Base-by-base conservation (phyloP, 352 stramenopile genomes). In the Phytophthora meadii region DNA sequence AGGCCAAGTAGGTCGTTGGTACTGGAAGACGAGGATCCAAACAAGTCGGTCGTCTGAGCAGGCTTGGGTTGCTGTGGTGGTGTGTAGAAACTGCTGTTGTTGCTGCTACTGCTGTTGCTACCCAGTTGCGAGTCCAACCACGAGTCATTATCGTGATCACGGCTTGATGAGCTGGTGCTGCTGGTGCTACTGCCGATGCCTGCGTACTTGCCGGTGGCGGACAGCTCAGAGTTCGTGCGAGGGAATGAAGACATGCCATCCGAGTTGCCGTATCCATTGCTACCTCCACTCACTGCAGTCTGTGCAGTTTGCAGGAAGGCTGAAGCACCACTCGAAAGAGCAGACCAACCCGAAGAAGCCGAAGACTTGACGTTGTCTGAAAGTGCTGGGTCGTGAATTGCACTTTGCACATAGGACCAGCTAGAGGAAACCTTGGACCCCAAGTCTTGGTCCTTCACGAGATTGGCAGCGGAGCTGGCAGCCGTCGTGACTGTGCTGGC, bases 351-450 rank as follows among this genome's bases (percentile, higher is more conserved):
- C 10, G 81, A 86, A 7, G 84, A 80, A 5, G 87, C 87, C 4
- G 82, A 92, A n/a, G 82, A 87, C 76, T 93, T 94, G 60, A 94
- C 84, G 45, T 90, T 90, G 15, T 82, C 61, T 30, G 77, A 81
- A 15, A 94, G 64, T 34, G 83, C 81, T 3, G 87, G 87, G 59
- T 93, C 87, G 12, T 79, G 75, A 22, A 93, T 84, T 25, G 81
- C 88, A 57, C 70, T 90, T 54, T 91, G 83, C 19, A 94, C 76
- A 44, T 83, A 90, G 12, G 77, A 92, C 87, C 87, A 94, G 17
- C 84, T 75, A 2, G 82, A 90, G 9, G 84, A 90, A 27, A 94
- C 87, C 57, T 93, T 93, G 44, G 78, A 84, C 27, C 79, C 78
- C 41, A 94, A 60, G 25, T 93, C 83, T 63, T 91, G 69, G 51